Conservation (phyloP, 148 eudicot genomes). For the Rhododendron ovatum region DNA sequence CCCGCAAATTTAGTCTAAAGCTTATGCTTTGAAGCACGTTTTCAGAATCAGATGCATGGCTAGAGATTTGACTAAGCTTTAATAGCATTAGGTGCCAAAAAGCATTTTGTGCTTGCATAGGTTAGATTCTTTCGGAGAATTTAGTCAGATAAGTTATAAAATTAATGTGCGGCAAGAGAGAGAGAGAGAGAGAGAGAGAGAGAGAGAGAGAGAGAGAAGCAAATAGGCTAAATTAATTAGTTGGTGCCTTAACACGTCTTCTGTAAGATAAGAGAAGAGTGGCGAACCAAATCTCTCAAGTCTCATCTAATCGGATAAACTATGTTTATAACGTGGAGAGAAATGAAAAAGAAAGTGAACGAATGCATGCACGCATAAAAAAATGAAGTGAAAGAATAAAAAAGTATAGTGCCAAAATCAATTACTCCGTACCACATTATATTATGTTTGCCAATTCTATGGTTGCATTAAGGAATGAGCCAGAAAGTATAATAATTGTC, state of each 20-base stretch:
- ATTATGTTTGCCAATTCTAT: background rate
- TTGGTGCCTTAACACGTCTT: too few relatives aligned
- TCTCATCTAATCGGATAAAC: background rate
- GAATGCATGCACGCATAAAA: too few relatives aligned
- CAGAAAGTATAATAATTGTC: background rate
- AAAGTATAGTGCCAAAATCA: background rate
- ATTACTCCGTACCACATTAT: too few relatives aligned
- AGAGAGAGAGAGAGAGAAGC: background rate
- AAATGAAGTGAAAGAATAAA: background rate
- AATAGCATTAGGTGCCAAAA: background rate
- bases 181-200: background rate
- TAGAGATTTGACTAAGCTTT: background rate
- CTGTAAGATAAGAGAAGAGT: too few relatives aligned
- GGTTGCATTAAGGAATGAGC: background rate
- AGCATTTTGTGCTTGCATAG: background rate
- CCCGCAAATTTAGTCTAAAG: background rate
- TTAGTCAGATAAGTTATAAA: background rate
- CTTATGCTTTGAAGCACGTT: background rate
- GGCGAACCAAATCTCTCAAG: too few relatives aligned
- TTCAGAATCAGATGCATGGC: conserved; percentile 2
- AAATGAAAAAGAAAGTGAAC: background rate
- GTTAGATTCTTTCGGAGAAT: background rate
- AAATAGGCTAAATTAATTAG: background rate
- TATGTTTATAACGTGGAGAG: background rate
- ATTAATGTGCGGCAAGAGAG: background rate